Base-by-base conservation (phyloP, 2,329 filamentous ascomycete species). In the Penicillium digitatum region DNA sequence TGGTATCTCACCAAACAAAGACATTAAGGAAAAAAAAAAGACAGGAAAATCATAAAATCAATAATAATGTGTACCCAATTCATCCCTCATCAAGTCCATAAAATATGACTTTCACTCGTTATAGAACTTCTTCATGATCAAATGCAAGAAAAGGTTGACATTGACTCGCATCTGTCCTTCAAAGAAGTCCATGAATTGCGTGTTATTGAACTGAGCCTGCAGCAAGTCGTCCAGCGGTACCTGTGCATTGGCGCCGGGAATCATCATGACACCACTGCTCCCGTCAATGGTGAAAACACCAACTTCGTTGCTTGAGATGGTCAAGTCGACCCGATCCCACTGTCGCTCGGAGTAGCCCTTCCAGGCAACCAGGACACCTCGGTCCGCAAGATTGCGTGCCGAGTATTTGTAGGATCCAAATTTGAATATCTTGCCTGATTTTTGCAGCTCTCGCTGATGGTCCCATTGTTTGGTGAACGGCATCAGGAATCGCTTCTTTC, bases 61-160 rank as follows among this genome's bases (percentile, higher is more conserved):
- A 54, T 54, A 61, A 56, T 42, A 63, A 62, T 60, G 57, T 58
- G 57, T 54, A 57, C 49, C 53, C 40, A 20, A 42, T 48, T 60
- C 61, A 59, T 64, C 56, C 55, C 52, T 63, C 63, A 44, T 65
- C 59, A 64, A 34, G 35, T 59, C 62, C 59, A 44, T 65, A 52
- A 56, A 22, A 32, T 54, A 52, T 59, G 46, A 58, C 39, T 37
- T 61, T 72, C 60, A 77, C 64, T 78, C 76, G 62, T 79, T 79
- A 67, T 99, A 99, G 75, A 99, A 99, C 81, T 99, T 99, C 83
- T 95, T 95, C 81, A 97, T 97, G 64, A 99, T 83, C 74, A 97
- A 80, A 81, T 99, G 94, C 79, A 99, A 80, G 76, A 99, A 85
- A 69, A 99, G 75, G 78, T 99, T 99, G 68, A 99, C 94, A 74